Evolutionary conservation across 352 stramenopile species (phyloP).

Genomic region (Phytophthora parvispora): DNA sequence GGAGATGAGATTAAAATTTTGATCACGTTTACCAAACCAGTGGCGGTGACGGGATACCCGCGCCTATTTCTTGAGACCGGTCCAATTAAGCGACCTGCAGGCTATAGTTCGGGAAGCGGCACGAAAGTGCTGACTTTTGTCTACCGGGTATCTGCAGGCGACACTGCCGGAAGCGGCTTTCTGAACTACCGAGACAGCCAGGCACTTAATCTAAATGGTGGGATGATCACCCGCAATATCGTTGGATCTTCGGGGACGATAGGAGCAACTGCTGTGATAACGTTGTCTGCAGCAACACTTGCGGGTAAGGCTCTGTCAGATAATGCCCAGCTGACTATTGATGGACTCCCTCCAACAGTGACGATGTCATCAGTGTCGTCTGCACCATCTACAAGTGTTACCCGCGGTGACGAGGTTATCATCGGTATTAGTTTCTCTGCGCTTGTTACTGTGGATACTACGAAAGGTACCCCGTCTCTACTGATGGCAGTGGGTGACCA

Average conservation of each 20-base stretch:
- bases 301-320: conserved; percentile 50
- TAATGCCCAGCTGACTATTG: conserved; percentile 66
- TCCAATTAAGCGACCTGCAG: conserved; percentile 69
- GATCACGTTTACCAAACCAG: conserved; percentile 85
- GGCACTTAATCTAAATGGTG: conserved; percentile 76
- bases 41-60: conserved; percentile 71
- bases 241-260: conserved; percentile 1
- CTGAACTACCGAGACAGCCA: conserved; percentile 76
- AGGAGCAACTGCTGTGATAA: conserved; percentile 40
- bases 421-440: conserved; percentile 78
- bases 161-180: conserved; percentile 56
- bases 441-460: conserved; percentile 64
- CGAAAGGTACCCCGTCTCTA: conserved; percentile 63
- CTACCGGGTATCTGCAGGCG: conserved; percentile 78
- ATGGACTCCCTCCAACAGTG: conserved; percentile 62
- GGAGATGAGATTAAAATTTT: conserved; percentile 73
- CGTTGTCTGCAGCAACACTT: conserved; percentile 45
- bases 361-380: conserved; percentile 48
- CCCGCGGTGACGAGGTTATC: conserved; percentile 49
- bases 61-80: conserved; percentile 81
- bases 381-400: conserved; percentile 47
- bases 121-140: conserved; percentile 74
- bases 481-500: conserved; percentile 66
- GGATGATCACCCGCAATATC: conserved; percentile 58
- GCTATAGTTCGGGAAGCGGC: conserved; percentile 69